phyloP scores from a whole-genome alignment of 352 stramenopile species.

The Pythium apleroticum region DNA sequence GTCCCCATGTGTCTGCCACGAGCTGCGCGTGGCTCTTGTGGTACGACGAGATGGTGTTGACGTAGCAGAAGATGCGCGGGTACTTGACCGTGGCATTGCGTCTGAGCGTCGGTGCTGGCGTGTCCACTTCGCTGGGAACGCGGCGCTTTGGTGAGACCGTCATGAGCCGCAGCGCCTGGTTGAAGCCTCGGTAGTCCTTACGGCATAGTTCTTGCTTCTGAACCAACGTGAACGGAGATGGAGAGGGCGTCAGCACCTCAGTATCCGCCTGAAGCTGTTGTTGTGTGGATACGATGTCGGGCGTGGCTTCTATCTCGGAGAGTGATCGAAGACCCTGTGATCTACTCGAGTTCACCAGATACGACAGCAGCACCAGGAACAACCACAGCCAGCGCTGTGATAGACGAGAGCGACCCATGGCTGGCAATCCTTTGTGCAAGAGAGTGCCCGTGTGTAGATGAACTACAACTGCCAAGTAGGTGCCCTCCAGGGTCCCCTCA shows the following conservation, averaged over 20 bases:
- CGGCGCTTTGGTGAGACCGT: slow-evolving; percentile 34
- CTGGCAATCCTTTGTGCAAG: no score
- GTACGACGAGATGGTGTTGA: slow-evolving; percentile 80
- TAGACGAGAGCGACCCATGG: no score
- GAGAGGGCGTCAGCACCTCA: background rate
- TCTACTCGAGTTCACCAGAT: no score
- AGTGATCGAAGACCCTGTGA: no score
- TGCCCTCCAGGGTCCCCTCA: no score
- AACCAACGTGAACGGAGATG: slow-evolving; percentile 1
- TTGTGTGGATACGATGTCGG: no score
- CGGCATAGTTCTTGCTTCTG: slow-evolving; percentile 56
- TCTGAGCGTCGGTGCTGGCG: background rate
- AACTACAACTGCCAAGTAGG: no score
- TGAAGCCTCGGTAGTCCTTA: slow-evolving; percentile 44
- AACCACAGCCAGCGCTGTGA: no score
- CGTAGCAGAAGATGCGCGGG: slow-evolving; percentile 67
- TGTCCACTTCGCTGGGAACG: background rate
- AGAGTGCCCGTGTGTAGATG: no score
- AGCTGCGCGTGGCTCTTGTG: slow-evolving; percentile 58
- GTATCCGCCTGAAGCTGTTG: no score
- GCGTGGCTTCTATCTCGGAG: no score
- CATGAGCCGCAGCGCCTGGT: slow-evolving; percentile 42
- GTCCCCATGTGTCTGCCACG: slow-evolving; percentile 79
- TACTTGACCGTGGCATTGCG: slow-evolving; percentile 20
- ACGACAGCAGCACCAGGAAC: no score